These are phyloP conservation scores for Pyrenophora tritici-repentis DNA, from an alignment of 2,329 filamentous ascomycete species.

Conservation along the genomic window DNA sequence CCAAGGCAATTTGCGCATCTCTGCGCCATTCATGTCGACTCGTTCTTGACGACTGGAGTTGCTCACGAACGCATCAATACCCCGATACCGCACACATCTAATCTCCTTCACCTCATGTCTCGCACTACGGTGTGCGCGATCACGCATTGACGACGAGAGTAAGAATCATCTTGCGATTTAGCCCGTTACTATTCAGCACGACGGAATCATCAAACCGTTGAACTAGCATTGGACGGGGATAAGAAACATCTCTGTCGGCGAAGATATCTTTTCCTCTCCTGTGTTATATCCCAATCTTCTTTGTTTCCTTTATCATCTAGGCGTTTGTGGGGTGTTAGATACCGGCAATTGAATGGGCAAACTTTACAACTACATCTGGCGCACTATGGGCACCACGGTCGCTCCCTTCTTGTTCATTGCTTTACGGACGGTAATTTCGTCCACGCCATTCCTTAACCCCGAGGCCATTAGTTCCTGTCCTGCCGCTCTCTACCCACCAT, in stretches of 20 bases:
- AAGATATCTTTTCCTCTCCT: conserved; percentile 2
- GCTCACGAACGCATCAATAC: conserved; percentile 17
- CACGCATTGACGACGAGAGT: conserved; percentile 41
- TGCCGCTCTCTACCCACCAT: conserved; percentile 11
- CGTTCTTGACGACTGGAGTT: conserved; percentile 5
- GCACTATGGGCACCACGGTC: conserved; percentile 19
- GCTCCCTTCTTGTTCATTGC: conserved; percentile 16
- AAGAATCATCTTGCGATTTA: conserved; percentile 36
- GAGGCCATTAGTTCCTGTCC: conserved; percentile 16
- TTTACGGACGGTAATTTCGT: conserved; percentile 25
- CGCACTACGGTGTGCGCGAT: conserved; percentile 32
- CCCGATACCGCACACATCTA: conserved; percentile 18
- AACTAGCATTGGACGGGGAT: conserved; percentile 12
- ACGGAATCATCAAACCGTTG: conserved; percentile 16
- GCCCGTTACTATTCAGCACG: conserved; percentile 22
- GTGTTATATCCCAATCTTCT: conserved; percentile 16
- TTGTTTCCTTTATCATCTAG: conserved; percentile 3
- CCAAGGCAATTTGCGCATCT: conserved; percentile 9
- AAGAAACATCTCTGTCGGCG: conserved; percentile 7
- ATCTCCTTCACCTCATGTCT: conserved; percentile 28
- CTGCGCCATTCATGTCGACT: conserved; percentile 11
- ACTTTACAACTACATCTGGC: conserved; percentile 14
- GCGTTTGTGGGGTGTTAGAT: conserved; percentile 23
- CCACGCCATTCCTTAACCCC: conserved; percentile 18
- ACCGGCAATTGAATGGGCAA: conserved; percentile 24